Base-by-base conservation (phyloP, 1,284 basidiomycete genomes). In the Ganoderma sinense region DNA sequence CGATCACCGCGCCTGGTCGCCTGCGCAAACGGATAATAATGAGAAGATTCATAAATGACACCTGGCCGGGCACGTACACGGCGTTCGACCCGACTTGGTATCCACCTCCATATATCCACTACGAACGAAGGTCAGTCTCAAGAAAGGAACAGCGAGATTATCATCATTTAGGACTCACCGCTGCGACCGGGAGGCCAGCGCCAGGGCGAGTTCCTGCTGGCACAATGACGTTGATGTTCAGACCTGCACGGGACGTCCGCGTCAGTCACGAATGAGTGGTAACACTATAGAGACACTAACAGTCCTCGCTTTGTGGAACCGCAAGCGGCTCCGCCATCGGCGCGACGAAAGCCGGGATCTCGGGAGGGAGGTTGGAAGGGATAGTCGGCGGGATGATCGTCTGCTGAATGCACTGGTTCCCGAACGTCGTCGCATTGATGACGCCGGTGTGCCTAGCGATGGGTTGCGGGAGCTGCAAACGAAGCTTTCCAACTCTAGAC, bases 171-270 rank as follows among this genome's bases (percentile, higher is more conserved):
- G 2, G 1, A 41, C 62, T 53, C 48, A 73, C 74, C 68, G 84
- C 76, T 0, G 84, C 75, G 5, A 88, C 83, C 5, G 86, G 86
- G 16, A 84, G 74, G 5, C 77, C 78, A 0, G 75, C 82, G 0
- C 71, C 75, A 1, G 83, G 67, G 0, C 78, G 80, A 1, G 82
- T 79, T n/a, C 76, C 79, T 1, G 82, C 78, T 13, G 89, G 86
- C 36, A 82, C 85, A 65, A 87, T 80, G 6, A 92, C 84, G 74
- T 91, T 91, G 72, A 91, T 75, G 1, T 83, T 86, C 48, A 91
- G 78, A 75, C 90, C 89, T 86, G 77, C 10, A 26, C 14, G n/a
- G 13, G 11, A 20, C 36, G 10, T 36, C 6, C 36, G 2, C 23
- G n/a, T 40, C 58, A 56, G 59, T n/a, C 41, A 20, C 8, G 14